Evolutionary conservation across 352 stramenopile species (phyloP).

Genomic region (Globisporangium takayamanum): DNA sequence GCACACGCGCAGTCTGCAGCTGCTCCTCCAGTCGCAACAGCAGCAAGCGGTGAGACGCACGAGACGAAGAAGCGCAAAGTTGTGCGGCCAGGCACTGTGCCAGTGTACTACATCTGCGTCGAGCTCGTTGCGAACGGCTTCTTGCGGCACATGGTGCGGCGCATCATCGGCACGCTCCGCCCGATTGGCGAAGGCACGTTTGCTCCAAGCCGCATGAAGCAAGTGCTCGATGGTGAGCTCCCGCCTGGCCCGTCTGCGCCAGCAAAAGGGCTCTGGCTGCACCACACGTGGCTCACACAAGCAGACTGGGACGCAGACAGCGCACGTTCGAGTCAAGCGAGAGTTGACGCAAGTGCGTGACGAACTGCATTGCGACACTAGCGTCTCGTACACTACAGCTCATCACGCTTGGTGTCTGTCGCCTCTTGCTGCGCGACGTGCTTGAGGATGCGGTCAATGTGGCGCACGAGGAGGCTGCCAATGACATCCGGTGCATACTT

Average conservation of each 20-base stretch:
- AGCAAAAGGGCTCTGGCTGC: constrained; percentile 74
- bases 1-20: constrained; percentile 3
- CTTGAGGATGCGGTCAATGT: constrained; percentile 60
- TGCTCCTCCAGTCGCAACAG: not conserved
- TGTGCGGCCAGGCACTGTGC: constrained; percentile 7
- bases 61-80: constrained; percentile 39
- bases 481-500: constrained; percentile 79
- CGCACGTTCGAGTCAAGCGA: constrained; percentile 1
- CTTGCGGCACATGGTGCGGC: constrained; percentile 83
- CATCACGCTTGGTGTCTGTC: constrained; percentile 27
- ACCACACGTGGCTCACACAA: constrained; percentile 79
- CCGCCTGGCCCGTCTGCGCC: constrained; percentile 66
- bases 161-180: constrained; percentile 75
- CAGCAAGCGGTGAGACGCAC: constrained; percentile 5
- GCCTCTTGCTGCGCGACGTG: constrained; percentile 23
- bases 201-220: constrained; percentile 43
- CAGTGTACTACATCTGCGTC: constrained; percentile 76
- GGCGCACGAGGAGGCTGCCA: constrained; percentile 49
- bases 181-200: constrained; percentile 72
- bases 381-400: constrained; percentile 28
- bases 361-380: too few relatives aligned
- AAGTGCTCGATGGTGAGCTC: constrained; percentile 51
- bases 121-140: constrained; percentile 82
- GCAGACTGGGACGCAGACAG: constrained; percentile 60
- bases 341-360: constrained; percentile 6